phyloP scores from a whole-genome alignment of 2,329 filamentous ascomycete species.

The Amylocarpus encephaloides region DNA sequence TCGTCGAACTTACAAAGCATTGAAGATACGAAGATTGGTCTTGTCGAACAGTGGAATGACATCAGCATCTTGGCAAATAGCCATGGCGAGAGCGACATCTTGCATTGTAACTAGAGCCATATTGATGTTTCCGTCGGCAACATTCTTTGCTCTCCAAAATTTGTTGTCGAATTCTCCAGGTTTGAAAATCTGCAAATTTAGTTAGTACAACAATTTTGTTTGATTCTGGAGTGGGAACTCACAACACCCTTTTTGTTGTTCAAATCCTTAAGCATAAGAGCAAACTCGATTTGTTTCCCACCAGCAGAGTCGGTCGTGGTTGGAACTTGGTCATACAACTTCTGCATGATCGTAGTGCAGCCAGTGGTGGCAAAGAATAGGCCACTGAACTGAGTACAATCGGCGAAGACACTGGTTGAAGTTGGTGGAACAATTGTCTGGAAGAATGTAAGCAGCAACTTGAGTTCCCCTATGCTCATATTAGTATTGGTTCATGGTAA shows the following conservation, averaged over 20 bases:
- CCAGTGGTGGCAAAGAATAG: not conserved
- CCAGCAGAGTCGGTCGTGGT: not conserved
- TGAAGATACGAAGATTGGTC: not conserved
- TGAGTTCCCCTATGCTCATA: not conserved
- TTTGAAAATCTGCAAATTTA: no score
- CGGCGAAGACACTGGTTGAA: not conserved
- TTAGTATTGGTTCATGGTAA: no score
- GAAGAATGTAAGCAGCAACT: not conserved
- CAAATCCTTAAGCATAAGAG: not conserved
- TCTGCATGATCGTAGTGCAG: not conserved
- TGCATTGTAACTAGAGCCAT: not conserved
- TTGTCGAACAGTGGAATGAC: constrained; percentile 1
- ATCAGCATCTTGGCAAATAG: not conserved
- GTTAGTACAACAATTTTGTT: no score
- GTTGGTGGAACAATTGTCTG: not conserved
- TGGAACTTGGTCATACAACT: not conserved
- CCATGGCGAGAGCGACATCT: not conserved
- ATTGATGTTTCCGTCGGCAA: not conserved
- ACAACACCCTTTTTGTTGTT: not conserved
- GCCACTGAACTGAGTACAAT: not conserved
- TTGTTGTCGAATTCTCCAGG: no score
- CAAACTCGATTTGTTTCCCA: constrained; percentile 1
- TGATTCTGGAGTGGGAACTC: not conserved
- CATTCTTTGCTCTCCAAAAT: no score
- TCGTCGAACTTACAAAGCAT: not conserved